These are phyloP conservation scores for Amanita rubescens DNA, from an alignment of 768 basidiomycete species.

Conservation along the genomic window DNA sequence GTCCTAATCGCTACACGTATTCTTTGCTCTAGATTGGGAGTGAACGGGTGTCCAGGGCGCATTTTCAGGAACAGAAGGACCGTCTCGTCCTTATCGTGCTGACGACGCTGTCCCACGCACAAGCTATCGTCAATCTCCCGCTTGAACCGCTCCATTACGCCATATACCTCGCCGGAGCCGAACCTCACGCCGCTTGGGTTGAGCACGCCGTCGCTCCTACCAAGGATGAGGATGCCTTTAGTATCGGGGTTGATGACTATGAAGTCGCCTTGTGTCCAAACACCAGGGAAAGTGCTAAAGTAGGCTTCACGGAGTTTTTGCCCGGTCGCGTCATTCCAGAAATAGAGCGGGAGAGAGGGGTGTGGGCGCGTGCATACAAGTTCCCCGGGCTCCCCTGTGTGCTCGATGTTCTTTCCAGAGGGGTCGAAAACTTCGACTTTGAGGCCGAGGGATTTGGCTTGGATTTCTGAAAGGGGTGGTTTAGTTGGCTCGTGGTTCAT, in stretches of 20 bases:
- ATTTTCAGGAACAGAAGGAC: slow-evolving; percentile 75
- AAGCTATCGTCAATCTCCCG: slow-evolving; percentile 55
- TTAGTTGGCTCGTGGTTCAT: slow-evolving; percentile 30
- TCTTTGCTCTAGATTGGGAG: slow-evolving; percentile 31
- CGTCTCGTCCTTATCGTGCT: slow-evolving; percentile 60
- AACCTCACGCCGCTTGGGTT: slow-evolving; percentile 82
- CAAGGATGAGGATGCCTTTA: slow-evolving; percentile 54
- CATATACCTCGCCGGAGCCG: slow-evolving; percentile 79
- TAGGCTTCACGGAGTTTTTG: slow-evolving; percentile 59
- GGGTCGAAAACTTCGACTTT: slow-evolving; percentile 55
- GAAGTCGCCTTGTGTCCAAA: slow-evolving; percentile 69
- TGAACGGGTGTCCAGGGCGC: slow-evolving; percentile 36
- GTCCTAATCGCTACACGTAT: slow-evolving; percentile 52
- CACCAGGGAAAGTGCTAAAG: slow-evolving; percentile 57
- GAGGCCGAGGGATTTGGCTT: slow-evolving; percentile 59
- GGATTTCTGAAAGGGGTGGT: slow-evolving; percentile 46
- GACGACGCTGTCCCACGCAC: slow-evolving; percentile 64
- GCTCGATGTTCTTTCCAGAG: slow-evolving; percentile 44
- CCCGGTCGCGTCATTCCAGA: slow-evolving; percentile 59
- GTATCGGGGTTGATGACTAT: slow-evolving; percentile 56
- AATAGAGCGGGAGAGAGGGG: slow-evolving; percentile 57
- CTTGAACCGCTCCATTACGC: slow-evolving; percentile 52
- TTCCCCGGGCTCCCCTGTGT: slow-evolving; percentile 47
- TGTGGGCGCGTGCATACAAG: slow-evolving; percentile 65
- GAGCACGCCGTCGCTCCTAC: slow-evolving; percentile 65